These are phyloP conservation scores for Mallotus japonicus DNA, from an alignment of 441 rosid species.

Conservation along the genomic window DNA sequence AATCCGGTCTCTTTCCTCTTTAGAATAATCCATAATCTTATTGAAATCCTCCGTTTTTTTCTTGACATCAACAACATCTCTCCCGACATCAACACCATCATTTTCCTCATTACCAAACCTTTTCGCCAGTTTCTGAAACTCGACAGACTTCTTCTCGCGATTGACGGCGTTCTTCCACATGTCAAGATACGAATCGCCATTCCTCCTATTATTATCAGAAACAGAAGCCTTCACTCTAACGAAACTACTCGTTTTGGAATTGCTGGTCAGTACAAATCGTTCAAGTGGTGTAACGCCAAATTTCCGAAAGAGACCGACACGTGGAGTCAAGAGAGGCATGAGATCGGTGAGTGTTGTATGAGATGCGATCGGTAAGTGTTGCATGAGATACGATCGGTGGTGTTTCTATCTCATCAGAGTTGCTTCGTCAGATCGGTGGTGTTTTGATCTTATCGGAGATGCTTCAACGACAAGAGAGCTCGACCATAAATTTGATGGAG, in stretches of 20 bases:
- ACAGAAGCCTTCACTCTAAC: slow-evolving; percentile 38
- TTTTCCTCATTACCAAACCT: slow-evolving; percentile 3
- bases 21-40: slow-evolving; percentile 65
- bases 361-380: no score
- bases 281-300: background rate
- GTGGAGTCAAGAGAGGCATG: slow-evolving; percentile 21
- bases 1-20: slow-evolving; percentile 76
- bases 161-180: slow-evolving; percentile 85
- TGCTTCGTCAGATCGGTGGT: no score
- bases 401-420: no score
- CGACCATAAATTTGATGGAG: no score
- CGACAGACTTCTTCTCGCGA: slow-evolving; percentile 62
- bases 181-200: slow-evolving; percentile 59
- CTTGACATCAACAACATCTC: slow-evolving; percentile 38
- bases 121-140: slow-evolving; percentile 53
- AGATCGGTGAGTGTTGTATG: no score
- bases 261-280: background rate
- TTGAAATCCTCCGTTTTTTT: slow-evolving; percentile 74
- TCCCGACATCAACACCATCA: background rate
- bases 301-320: slow-evolving; percentile 17
- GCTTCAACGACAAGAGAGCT: no score
- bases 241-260: background rate
- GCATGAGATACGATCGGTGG: no score
- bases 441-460: no score
- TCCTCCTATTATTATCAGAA: slow-evolving; percentile 5